phyloP scores from a whole-genome alignment of 257 asterid genomes.

The Voacanga thouarsii region DNA sequence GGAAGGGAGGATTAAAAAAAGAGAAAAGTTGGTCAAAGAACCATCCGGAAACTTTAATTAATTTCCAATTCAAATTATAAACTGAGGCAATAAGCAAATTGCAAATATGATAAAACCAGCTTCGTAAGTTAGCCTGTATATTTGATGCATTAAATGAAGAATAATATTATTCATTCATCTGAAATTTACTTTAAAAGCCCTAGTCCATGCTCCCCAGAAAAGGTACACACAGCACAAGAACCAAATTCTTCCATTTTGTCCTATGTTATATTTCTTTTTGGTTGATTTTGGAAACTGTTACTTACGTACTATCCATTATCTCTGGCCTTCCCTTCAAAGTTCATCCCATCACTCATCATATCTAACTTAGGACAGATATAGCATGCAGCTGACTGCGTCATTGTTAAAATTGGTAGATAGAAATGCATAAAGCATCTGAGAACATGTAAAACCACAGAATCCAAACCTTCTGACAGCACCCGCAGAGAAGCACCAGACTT shows the following conservation, averaged over 20 bases:
- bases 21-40: not conserved
- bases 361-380: not conserved
- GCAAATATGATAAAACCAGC: not conserved
- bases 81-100: not conserved
- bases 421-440: not conserved
- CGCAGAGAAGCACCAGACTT: slow-evolving; percentile 61
- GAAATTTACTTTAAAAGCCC: not conserved
- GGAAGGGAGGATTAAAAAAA: not conserved
- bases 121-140: not conserved
- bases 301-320: not conserved
- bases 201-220: not conserved
- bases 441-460: slow-evolving; percentile 2
- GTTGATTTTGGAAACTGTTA: not conserved
- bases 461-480: slow-evolving; percentile 54
- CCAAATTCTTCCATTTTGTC: not conserved
- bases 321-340: not conserved
- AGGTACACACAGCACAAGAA: not conserved
- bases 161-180: not conserved
- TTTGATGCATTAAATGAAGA: not conserved
- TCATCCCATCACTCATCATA: not conserved
- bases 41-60: not conserved
- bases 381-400: not conserved
- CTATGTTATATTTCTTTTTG: not conserved
- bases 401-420: not conserved
- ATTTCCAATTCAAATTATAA: not conserved